These are phyloP conservation scores for Fusarium cyanostomum DNA, from an alignment of 2,329 filamentous ascomycete genomes.

Conservation along the genomic window DNA sequence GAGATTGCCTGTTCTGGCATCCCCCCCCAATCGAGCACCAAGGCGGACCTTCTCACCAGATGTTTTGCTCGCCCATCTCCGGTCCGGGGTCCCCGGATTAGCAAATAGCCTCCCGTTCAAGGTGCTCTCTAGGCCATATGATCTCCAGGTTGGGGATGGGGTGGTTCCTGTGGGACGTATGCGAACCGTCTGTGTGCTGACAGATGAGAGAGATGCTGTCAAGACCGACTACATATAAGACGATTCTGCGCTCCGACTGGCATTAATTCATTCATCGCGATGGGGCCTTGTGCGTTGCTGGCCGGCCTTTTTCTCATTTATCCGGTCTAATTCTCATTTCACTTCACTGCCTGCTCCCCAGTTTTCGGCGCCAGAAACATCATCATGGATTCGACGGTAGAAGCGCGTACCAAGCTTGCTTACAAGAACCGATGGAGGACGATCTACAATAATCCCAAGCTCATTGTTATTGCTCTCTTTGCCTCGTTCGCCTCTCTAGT, in stretches of 20 bases:
- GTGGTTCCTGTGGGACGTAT: not conserved
- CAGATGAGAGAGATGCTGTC: not conserved
- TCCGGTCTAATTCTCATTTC: not conserved
- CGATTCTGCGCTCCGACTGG: not conserved
- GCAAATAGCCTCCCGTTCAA: conserved; percentile 8
- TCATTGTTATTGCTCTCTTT: conserved; percentile 39
- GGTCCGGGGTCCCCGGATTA: conserved; percentile 40
- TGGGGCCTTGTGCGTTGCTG: not conserved
- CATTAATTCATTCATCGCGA: not conserved
- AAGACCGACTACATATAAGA: conserved; percentile 8
- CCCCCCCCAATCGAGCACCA: conserved; percentile 2
- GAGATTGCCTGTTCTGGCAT: conserved; percentile 20
- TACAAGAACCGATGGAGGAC: conserved; percentile 39
- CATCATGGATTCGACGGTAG: conserved; percentile 29
- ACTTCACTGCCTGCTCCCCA: not conserved
- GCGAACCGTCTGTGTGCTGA: not conserved
- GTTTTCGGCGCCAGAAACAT: not conserved
- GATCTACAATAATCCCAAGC: conserved; percentile 37
- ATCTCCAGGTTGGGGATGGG: conserved; percentile 4
- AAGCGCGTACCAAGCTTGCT: conserved; percentile 32
- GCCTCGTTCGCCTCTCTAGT: conserved; percentile 31
- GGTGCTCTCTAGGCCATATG: not conserved
- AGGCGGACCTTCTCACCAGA: too few relatives aligned
- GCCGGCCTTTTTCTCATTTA: too few relatives aligned
- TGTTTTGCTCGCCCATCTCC: conserved; percentile 2